Evolutionary conservation across 179 eudicot species (phyloP), one percentile per base, ranked within the genome.

Genomic region (Carnegiea gigantea): DNA sequence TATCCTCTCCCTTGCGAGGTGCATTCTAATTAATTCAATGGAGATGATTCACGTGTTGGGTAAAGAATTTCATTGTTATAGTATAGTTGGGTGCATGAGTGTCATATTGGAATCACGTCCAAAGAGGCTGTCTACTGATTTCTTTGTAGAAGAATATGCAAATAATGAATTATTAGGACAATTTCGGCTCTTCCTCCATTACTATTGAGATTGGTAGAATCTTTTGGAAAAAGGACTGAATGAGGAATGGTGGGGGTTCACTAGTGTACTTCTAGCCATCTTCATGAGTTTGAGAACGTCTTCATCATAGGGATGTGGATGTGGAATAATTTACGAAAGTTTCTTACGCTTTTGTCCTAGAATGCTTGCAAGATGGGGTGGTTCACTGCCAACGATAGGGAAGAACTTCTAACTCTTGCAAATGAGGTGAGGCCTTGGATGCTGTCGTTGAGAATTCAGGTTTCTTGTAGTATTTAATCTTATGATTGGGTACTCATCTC

Each of bases 341-440:
- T 44, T 74, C 38, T 24, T 80, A 53, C 30, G 49, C 49, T 14
- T 76, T 75, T 70, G 64, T 71, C 59, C 26, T 81, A 95, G 99
- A 92, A 88, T 85, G 99, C 99, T 86, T 95, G 98, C 86, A 89
- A 89, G 80, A 84, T 67, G 71, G 94, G 92, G 78, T 95, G 98
- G 98, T 95, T 91, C 87, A 54, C 87, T 57, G 84, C 73, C 36
- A 79, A 83, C 78, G 97, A 92, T 77, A 86, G 89, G 49, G 83
- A 83, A 80, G 98, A 95, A 76, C 93, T 95, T 78, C 78, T 82
- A 74, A 73, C 71, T 75, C 91, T 95, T 83, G 89, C 92, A 23
- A 88, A 91, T 82, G 93, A 95, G 97, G 99, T 94, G 40, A 62
- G 78, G n/a, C 26, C 76, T 51, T 77, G 76, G 33, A 75, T 76